Evolutionary conservation across 2,329 filamentous ascomycete genomes (phyloP).

Genomic region (Trichoderma hamatum): DNA sequence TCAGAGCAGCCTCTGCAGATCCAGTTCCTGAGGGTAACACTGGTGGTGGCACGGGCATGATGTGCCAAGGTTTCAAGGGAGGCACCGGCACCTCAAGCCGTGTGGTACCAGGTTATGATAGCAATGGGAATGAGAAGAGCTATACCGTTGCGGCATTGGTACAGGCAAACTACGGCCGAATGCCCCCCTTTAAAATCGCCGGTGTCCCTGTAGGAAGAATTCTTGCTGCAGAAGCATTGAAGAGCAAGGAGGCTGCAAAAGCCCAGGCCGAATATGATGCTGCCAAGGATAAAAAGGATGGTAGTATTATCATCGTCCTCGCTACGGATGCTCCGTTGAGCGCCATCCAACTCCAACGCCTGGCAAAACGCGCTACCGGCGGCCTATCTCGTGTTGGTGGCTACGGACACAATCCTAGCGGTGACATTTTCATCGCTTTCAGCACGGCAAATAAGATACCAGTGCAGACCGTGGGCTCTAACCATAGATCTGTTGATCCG

Average conservation of each 20-base stretch:
- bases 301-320: conserved; percentile 62
- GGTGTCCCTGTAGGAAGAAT: conserved; percentile 62
- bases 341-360: conserved; percentile 56
- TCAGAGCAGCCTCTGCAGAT: conserved; percentile 52
- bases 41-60: conserved; percentile 66
- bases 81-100: conserved; percentile 62
- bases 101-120: conserved; percentile 42
- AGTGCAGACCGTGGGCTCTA: conserved; percentile 26
- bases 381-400: conserved; percentile 61
- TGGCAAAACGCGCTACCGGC: conserved; percentile 60
- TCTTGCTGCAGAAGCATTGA: conserved; percentile 36
- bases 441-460: conserved; percentile 56
- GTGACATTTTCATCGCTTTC: conserved; percentile 65
- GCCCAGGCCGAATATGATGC: conserved; percentile 45
- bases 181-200: conserved; percentile 55
- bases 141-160: conserved; percentile 62
- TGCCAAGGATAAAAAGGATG: conserved; percentile 56
- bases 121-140: conserved; percentile 36
- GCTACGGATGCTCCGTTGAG: conserved; percentile 62
- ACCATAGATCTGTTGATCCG: conserved; percentile 42
- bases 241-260: neutral
- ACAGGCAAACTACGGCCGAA: conserved; percentile 63
- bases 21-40: conserved; percentile 60
- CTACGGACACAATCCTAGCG: conserved; percentile 59
- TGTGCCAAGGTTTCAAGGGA: conserved; percentile 64